A percentile compares a stretch with the other conserved stretches of the same genome.
Conservation (phyloP, 2,329 filamentous ascomycete species). For the Cordyceps tenuipes region DNA sequence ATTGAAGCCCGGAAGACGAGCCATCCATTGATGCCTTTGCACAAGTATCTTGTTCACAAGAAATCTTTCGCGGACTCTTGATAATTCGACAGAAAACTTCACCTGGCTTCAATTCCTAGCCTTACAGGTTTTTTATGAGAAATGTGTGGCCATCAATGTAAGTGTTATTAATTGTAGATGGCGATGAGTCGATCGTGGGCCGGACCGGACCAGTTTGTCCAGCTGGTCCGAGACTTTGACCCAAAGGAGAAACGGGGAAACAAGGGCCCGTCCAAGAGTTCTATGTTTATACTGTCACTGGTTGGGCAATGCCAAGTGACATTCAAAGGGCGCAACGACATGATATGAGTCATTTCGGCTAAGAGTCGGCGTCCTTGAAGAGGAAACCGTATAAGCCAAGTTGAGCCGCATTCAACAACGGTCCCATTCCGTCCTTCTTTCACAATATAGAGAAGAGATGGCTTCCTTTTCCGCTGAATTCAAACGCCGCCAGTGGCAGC, state of each 20-base stretch:
- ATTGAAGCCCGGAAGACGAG: too few species aligned
- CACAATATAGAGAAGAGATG: not conserved
- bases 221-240: too few species aligned
- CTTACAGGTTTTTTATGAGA: too few species aligned
- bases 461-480: not conserved
- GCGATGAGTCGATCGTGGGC: too few species aligned
- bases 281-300: too few species aligned
- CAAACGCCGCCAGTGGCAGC: slow-evolving; percentile 11
- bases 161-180: not conserved
- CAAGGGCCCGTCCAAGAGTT: too few species aligned
- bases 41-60: not conserved
- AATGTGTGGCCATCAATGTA: too few species aligned
- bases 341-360: slow-evolving; percentile 5
- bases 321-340: not conserved
- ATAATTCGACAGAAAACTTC: too few species aligned
- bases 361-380: not conserved
- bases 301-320: not conserved
- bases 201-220: too few species aligned
- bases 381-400: not conserved
- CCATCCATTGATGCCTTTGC: too few species aligned
- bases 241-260: too few species aligned
- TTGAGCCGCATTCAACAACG: not conserved
- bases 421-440: not conserved
- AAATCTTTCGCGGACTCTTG: slow-evolving; percentile 18
- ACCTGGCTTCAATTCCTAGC: too few species aligned